These are phyloP conservation scores for Silene vulgaris DNA, from an alignment of 179 eudicot genomes.

Conservation along the genomic window DNA sequence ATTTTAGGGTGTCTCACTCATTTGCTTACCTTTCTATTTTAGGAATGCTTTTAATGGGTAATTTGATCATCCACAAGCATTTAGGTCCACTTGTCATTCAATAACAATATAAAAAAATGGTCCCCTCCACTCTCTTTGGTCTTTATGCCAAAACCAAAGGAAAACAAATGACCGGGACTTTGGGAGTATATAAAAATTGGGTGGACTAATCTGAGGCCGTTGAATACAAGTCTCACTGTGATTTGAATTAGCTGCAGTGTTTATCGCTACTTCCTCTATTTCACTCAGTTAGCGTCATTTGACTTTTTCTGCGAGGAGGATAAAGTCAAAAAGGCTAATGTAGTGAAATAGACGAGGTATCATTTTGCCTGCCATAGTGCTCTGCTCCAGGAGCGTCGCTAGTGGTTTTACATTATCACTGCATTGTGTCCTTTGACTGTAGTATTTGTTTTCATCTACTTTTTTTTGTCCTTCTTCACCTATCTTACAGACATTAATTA, in stretches of 20 bases:
- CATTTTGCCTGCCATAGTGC: neutral
- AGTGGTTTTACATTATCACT: neutral
- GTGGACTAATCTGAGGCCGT: neutral
- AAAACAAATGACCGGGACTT: too few species aligned
- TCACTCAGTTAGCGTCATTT: neutral
- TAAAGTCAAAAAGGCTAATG: neutral
- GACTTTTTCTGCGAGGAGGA: neutral
- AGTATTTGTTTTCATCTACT: neutral
- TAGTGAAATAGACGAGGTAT: neutral
- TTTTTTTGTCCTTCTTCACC: constrained; percentile 2
- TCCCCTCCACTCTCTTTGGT: too few species aligned
- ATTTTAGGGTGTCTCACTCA: too few species aligned
- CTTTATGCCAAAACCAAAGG: too few species aligned
- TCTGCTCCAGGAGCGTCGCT: neutral
- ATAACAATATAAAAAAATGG: too few species aligned
- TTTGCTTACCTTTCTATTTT: too few species aligned
- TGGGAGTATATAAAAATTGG: neutral
- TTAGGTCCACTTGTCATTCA: too few species aligned
- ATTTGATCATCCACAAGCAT: too few species aligned
- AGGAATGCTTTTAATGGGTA: too few species aligned
- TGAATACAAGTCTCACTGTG: neutral
- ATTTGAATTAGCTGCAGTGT: neutral
- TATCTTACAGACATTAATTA: constrained; percentile 13
- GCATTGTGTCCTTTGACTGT: neutral
- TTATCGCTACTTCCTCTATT: neutral